phyloP scores from a whole-genome alignment of 2,329 filamentous ascomycete species.

The Fusarium tupiense region DNA sequence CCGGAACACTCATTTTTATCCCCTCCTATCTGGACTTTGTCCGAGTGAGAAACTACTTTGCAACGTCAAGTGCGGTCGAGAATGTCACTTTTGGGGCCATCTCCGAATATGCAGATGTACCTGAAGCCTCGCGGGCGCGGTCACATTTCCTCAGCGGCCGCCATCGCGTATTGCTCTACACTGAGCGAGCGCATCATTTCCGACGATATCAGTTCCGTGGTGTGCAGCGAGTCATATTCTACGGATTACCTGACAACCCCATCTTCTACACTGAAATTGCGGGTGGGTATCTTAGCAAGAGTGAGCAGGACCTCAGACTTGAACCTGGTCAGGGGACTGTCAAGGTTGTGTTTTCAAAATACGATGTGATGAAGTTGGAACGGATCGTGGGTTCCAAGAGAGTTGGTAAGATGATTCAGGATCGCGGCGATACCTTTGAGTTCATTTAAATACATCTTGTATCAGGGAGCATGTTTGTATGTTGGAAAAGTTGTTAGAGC shows the following conservation, averaged over 20 bases:
- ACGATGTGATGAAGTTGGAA: slow-evolving; percentile 90
- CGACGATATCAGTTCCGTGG: slow-evolving; percentile 85
- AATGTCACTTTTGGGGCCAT: slow-evolving; percentile 75
- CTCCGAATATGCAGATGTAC: slow-evolving; percentile 84
- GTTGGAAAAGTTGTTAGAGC: slow-evolving; percentile 5
- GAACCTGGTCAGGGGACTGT: slow-evolving; percentile 69
- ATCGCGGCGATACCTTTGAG: slow-evolving; percentile 91
- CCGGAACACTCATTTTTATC: slow-evolving; percentile 86
- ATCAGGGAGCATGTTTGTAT: background rate
- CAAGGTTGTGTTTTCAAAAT: slow-evolving; percentile 80
- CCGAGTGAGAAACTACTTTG: slow-evolving; percentile 90
- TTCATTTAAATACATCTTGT: slow-evolving; percentile 71
- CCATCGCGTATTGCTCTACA: slow-evolving; percentile 87
- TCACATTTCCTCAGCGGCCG: slow-evolving; percentile 88
- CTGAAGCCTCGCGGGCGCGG: slow-evolving; percentile 83
- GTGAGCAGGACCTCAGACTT: slow-evolving; percentile 64
- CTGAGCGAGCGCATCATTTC: slow-evolving; percentile 97
- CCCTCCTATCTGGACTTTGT: slow-evolving; percentile 96
- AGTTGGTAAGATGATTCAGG: slow-evolving; percentile 83
- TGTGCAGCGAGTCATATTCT: slow-evolving; percentile 86
- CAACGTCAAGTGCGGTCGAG: slow-evolving; percentile 69
- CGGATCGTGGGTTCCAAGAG: slow-evolving; percentile 84
- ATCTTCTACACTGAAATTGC: slow-evolving; percentile 82
- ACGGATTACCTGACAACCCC: slow-evolving; percentile 89
- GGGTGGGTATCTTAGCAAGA: slow-evolving; percentile 71